Percentiles rank a stretch among this genome's conserved stretches.
Conservation (phyloP, 1,284 basidiomycete species). For the Anthracocystis walkeri region DNA sequence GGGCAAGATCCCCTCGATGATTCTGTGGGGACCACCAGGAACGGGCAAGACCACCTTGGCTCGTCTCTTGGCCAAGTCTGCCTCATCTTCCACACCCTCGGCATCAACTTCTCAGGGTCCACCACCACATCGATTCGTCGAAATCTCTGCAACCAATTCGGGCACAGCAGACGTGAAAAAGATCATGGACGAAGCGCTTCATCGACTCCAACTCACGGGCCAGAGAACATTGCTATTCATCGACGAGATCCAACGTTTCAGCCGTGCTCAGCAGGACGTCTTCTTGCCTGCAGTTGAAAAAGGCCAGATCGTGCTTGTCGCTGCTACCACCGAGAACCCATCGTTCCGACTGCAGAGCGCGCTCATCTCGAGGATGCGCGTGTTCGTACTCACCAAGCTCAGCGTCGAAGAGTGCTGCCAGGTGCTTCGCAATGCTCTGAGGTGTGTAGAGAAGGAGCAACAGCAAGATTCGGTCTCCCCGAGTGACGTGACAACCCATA, state of each 20-base stretch:
- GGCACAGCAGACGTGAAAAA: slow-evolving; percentile 83
- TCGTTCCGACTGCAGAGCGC: slow-evolving; percentile 80
- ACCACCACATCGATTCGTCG: slow-evolving; percentile 58
- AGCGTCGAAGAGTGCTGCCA: slow-evolving; percentile 49
- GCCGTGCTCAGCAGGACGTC: slow-evolving; percentile 81
- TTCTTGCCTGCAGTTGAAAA: slow-evolving; percentile 49
- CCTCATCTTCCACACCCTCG: slow-evolving; percentile 79
- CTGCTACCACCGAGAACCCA: slow-evolving; percentile 92
- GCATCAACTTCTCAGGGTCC: slow-evolving; percentile 23
- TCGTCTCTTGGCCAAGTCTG: slow-evolving; percentile 76
- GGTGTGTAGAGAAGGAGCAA: slow-evolving; percentile 25
- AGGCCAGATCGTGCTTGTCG: slow-evolving; percentile 74
- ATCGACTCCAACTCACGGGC: slow-evolving; percentile 78
- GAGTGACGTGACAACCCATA: slow-evolving; percentile 58
- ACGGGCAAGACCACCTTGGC: slow-evolving; percentile 84
- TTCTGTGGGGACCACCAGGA: slow-evolving; percentile 67
- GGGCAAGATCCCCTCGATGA: slow-evolving; percentile 61
- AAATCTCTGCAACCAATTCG: slow-evolving; percentile 72
- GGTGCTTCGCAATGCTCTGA: slow-evolving; percentile 53
- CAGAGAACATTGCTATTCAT: slow-evolving; percentile 80
- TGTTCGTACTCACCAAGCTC: slow-evolving; percentile 66
- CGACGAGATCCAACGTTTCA: slow-evolving; percentile 88
- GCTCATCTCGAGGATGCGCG: slow-evolving; percentile 82
- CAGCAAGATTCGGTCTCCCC: neutral
- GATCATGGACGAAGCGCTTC: slow-evolving; percentile 84